Evolutionary conservation across 345 rosid genomes (phyloP).

Genomic region (Heritiera littoralis): DNA sequence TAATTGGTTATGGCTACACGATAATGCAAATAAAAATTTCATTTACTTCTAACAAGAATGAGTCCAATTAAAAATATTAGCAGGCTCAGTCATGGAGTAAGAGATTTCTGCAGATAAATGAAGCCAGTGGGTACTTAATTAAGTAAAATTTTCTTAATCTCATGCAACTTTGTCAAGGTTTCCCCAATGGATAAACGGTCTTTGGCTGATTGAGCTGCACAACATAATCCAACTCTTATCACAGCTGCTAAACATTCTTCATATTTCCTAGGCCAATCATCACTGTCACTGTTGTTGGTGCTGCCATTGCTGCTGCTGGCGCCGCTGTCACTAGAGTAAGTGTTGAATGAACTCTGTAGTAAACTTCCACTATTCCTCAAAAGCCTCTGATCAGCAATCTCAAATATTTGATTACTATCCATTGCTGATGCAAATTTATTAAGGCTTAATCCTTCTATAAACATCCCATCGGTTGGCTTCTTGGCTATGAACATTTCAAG

Average conservation of each 20-base stretch:
- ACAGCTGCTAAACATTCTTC: conserved; percentile 8
- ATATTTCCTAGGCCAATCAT: background rate
- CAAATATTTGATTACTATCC: background rate
- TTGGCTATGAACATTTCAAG: conserved; percentile 20
- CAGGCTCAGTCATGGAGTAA: too few species aligned
- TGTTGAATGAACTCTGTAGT: background rate
- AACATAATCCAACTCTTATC: conserved; percentile 10
- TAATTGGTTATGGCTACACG: too few species aligned
- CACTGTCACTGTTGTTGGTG: background rate
- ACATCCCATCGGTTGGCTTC: conserved; percentile 22
- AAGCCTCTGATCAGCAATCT: conserved; percentile 2
- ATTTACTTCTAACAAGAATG: too few species aligned
- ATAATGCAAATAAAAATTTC: too few species aligned
- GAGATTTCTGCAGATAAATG: too few species aligned
- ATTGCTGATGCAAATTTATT: conserved; percentile 1
- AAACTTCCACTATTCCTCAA: background rate
- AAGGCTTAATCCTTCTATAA: conserved; percentile 15
- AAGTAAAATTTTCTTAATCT: conserved; percentile 2
- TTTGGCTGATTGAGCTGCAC: conserved; percentile 15
- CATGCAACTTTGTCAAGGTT: conserved; percentile 9
- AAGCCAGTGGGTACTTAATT: too few species aligned
- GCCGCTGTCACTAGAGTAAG: too few species aligned
- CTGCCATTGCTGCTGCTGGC: background rate
- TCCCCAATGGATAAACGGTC: conserved; percentile 8
- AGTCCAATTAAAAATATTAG: too few species aligned